A percentile compares a stretch with the other conserved stretches of the same genome.
These are phyloP conservation scores for Candida tibetensis DNA, from an alignment of 805 yeast genomes.

Conservation along the genomic window DNA sequence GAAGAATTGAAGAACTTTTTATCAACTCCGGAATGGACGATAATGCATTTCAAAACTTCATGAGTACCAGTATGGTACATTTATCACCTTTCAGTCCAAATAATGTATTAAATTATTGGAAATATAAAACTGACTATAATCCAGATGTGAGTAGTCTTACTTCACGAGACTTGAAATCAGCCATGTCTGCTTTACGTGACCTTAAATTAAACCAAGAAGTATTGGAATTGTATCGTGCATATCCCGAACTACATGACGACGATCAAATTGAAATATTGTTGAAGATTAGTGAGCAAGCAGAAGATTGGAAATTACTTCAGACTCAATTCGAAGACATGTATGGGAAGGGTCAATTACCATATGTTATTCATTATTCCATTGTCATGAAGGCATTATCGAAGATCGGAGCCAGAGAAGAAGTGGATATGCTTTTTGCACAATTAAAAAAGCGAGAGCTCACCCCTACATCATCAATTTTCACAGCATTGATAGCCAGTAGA, in stretches of 20 bases:
- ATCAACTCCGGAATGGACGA: not conserved
- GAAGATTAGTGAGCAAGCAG: conserved; percentile 40
- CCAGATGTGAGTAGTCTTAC: conserved; percentile 4
- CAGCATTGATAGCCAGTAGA: conserved; percentile 45
- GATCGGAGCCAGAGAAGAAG: conserved; percentile 47
- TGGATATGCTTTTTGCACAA: conserved; percentile 49
- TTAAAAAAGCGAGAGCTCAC: conserved; percentile 42
- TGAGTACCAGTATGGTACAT: conserved; percentile 17
- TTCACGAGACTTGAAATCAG: conserved; percentile 24
- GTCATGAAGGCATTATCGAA: conserved; percentile 59
- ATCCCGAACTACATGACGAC: conserved; percentile 43
- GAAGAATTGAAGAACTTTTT: conserved; percentile 7
- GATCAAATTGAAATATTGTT: conserved; percentile 49
- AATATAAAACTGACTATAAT: conserved; percentile 14
- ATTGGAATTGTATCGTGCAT: conserved; percentile 29
- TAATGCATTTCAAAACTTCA: conserved; percentile 12
- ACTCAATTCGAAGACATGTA: conserved; percentile 54
- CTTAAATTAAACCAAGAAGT: conserved; percentile 21
- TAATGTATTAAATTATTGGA: conserved; percentile 19
- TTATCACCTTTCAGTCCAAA: conserved; percentile 14
- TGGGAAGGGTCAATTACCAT: conserved; percentile 53
- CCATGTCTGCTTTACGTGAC: conserved; percentile 28
- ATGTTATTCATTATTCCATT: conserved; percentile 53
- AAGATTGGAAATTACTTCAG: conserved; percentile 56
- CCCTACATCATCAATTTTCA: conserved; percentile 45